phyloP scores from a whole-genome alignment of 495 filamentous ascomycete genomes.

The Extremus antarcticus region DNA sequence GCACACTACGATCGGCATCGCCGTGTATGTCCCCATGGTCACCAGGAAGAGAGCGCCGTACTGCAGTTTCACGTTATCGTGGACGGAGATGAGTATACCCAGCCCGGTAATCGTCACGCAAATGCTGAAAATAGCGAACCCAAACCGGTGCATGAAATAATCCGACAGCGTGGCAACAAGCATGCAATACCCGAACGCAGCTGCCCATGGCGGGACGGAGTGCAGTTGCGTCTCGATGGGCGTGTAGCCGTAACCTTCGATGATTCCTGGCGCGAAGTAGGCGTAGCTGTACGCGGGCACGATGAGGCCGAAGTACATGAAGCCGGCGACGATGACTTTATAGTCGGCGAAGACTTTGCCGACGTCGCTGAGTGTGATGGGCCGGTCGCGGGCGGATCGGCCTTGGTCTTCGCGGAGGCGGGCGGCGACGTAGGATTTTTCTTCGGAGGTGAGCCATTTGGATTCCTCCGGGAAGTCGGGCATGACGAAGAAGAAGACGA shows the following conservation, averaged over 20 bases:
- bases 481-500: slow-evolving; percentile 68
- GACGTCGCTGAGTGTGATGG: slow-evolving; percentile 54
- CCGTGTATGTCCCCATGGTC: slow-evolving; percentile 37
- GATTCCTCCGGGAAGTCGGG: slow-evolving; percentile 64
- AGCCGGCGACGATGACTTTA: slow-evolving; percentile 63
- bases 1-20: slow-evolving; percentile 77
- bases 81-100: slow-evolving; percentile 31
- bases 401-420: slow-evolving; percentile 73
- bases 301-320: slow-evolving; percentile 86
- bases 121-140: slow-evolving; percentile 27
- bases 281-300: slow-evolving; percentile 72
- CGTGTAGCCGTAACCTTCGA: slow-evolving; percentile 34
- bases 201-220: slow-evolving; percentile 37
- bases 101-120: slow-evolving; percentile 37
- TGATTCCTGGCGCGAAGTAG: slow-evolving; percentile 29
- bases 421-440: slow-evolving; percentile 60
- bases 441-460: slow-evolving; percentile 61
- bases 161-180: slow-evolving; percentile 28
- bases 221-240: slow-evolving; percentile 40
- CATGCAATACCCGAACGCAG: slow-evolving; percentile 34
- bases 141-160: slow-evolving; percentile 25
- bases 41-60: slow-evolving; percentile 35
- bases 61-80: slow-evolving; percentile 27
- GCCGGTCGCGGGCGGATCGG: slow-evolving; percentile 46
- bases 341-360: slow-evolving; percentile 57